Base-by-base conservation (phyloP, 2,329 filamentous ascomycete species). In the Penicillium sp. region DNA sequence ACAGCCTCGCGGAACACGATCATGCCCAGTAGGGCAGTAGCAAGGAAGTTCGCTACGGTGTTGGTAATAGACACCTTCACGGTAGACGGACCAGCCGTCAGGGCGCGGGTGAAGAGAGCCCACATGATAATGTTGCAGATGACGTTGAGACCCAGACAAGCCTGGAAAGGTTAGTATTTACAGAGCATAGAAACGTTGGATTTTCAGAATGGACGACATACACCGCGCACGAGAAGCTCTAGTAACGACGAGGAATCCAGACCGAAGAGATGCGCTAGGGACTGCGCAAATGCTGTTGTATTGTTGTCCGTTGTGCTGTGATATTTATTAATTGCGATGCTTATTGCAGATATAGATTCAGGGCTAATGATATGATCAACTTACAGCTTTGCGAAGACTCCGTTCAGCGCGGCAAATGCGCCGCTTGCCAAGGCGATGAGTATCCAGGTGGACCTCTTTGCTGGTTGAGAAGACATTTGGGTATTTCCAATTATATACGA, bases 351-450 rank as follows among this genome's bases (percentile, higher is more conserved):
- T 18, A 32, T 32, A 16, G 31, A 11, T 20, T 18, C n/a, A n/a
- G n/a, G n/a, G n/a, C 31, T 14, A 27, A 11, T 22, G n/a, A 22
- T 31, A 13, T 4, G 9, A 16, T 16, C 27, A 47, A 26, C 47
- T 44, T 70, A 81, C 77, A 84, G 71, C 66, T 84, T 84, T 9
- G 81, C 81, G 63, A 84, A 84, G n/a, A 83, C 75, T 41, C 81
- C 81, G 55, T 84, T 84, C 57, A 81, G 71, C 9, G 81, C 80
- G 14, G 81, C 81, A 61, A 80, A 84, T 32, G 75, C 73, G 46
- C 81, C 81, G 55, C 77, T 80, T n/a, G 77, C 73, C 28, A 83
- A 66, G 38, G 81, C 80, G 46, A 82, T 73, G 51, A 79, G 58
- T 37, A 84, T 71, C 74, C 74, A 76, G 51, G 51, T 36, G 36